Base-by-base conservation (phyloP, 495 filamentous ascomycete species). In the Tuber microsphaerosporum region DNA sequence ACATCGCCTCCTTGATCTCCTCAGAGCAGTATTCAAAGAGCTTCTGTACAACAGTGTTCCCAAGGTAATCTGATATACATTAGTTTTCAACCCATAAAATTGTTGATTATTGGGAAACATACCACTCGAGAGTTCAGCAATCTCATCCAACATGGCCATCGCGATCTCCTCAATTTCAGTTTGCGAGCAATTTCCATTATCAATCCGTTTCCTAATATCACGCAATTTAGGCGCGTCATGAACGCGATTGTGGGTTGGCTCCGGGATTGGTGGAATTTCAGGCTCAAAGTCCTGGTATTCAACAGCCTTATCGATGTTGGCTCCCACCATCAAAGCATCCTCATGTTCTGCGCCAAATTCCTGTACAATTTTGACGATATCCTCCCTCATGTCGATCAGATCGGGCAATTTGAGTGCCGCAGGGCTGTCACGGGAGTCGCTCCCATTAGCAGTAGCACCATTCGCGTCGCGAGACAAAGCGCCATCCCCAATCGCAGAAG, bases 31-130 rank as follows among this genome's bases (percentile, higher is more conserved):
- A 94, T 82, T 98, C 94, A 81, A 98, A 99, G 71, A 99, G 85
- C 84, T 98, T 98, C 84, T 99, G 95, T 39, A 99, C 95, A n/a
- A 99, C 95, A 0, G 95, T 99, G 84, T 99, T 99, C 79, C 95
- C 95, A 73, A 99, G 88, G 79, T 99, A 99, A 82, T 99, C 95
- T 16, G 93, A 37, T 26, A 48, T 26, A 31, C 22, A 61, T 75
- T 26, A 75, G 31, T 39, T 73, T 26, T 31, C 17, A 45, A 14
- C 16, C n/a, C 26, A n/a, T 45, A n/a, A 31, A 12, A 71, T 45
- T 5, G 5, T 22, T 6, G 26, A 19, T 16, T 68, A 42, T 43
- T 20, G n/a, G 37, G 45, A 19, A 69, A 76, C 80, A 39, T 42
- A 81, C 80, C 80, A 71, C 81, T 83, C 31, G 95, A 87, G 26